Percentiles rank a stretch among this genome's conserved stretches.
phyloP scores from a whole-genome alignment of 2,329 filamentous ascomycete species.

The Nigrograna mackinnonii region DNA sequence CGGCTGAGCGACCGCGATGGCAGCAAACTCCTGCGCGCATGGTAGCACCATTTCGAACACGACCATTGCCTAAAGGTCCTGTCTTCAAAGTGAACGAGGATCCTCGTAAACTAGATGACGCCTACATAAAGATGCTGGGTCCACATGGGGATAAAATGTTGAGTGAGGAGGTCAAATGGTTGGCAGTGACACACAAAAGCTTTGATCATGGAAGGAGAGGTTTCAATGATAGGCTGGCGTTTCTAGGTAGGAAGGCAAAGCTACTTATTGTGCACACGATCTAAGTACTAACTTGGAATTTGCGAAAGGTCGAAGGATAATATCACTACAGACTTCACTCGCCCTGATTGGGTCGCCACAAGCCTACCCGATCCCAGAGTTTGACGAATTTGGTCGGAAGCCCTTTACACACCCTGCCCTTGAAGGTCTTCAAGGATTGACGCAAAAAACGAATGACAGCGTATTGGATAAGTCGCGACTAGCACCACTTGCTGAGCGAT shows the following conservation, averaged over 20 bases:
- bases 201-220: constrained; percentile 94
- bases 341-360: constrained; percentile 58
- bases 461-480: constrained; percentile 69
- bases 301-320: constrained; percentile 67
- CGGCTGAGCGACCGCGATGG: constrained; percentile 50
- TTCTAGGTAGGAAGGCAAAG: constrained; percentile 65
- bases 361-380: constrained; percentile 19
- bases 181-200: constrained; percentile 96
- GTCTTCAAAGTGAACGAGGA: constrained; percentile 75
- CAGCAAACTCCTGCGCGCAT: constrained; percentile 52
- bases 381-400: constrained; percentile 53
- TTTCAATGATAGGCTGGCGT: constrained; percentile 92
- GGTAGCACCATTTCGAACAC: constrained; percentile 55
- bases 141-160: constrained; percentile 72
- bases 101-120: constrained; percentile 72
- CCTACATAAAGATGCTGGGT: constrained; percentile 78
- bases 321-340: constrained; percentile 67
- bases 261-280: constrained; percentile 34
- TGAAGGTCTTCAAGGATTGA: constrained; percentile 74
- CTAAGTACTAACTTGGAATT: too few species aligned
- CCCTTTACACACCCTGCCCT: constrained; percentile 74
- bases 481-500: constrained; percentile 67
- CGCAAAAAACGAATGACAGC: constrained; percentile 60
- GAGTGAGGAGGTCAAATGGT: constrained; percentile 92
- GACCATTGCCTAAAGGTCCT: constrained; percentile 59